These are phyloP conservation scores for Rubia yunnanensis DNA, from an alignment of 257 asterid genomes.

Conservation along the genomic window DNA sequence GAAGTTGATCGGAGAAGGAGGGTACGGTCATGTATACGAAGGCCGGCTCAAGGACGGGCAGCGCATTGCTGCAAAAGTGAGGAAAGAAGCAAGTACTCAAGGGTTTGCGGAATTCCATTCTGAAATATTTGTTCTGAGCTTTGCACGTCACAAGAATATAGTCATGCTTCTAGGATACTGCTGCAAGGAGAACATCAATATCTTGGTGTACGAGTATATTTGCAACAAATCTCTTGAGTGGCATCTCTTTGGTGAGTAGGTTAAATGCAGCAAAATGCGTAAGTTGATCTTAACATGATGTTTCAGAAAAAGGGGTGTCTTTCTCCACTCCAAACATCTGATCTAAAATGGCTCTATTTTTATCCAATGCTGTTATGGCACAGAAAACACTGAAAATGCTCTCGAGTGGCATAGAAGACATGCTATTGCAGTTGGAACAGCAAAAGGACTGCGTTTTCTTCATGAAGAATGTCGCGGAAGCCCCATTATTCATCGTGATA, in stretches of 20 bases:
- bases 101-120: constrained; percentile 63
- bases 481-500: constrained; percentile 73
- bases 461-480: constrained; percentile 89
- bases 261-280: constrained; percentile 7
- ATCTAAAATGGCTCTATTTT: neutral
- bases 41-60: constrained; percentile 67
- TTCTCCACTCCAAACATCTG: neutral
- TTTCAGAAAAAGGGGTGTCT: neutral
- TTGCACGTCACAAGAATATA: constrained; percentile 73
- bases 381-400: constrained; percentile 37
- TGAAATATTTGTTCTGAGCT: constrained; percentile 55
- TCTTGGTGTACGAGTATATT: constrained; percentile 68
- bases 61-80: constrained; percentile 70
- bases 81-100: constrained; percentile 70
- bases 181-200: constrained; percentile 68
- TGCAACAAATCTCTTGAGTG: constrained; percentile 74
- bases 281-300: neutral
- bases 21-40: constrained; percentile 69
- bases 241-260: constrained; percentile 61
- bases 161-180: constrained; percentile 84
- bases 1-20: constrained; percentile 79
- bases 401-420: constrained; percentile 69
- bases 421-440: constrained; percentile 69
- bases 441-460: constrained; percentile 68
- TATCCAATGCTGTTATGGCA: neutral